Evolutionary conservation across 371 early-diverging fungal genomes (phyloP), one percentile per base, ranked within the genome.

Genomic region (Mucor irregularis): DNA sequence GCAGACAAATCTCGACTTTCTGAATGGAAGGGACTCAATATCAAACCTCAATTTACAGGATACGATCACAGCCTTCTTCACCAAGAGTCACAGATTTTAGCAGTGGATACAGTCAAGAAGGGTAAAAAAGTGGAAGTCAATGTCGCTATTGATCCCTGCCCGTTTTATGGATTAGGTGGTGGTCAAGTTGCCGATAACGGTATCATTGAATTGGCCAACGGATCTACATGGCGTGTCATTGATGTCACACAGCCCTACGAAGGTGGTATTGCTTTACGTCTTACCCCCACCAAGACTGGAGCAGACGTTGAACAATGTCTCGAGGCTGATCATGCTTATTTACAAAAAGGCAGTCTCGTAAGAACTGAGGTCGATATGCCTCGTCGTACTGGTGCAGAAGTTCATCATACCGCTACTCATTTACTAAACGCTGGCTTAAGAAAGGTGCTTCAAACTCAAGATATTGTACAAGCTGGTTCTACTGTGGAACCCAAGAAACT

Each of bases 351-450:
- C 0, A 58, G 69, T 7, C 17, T 54, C 3, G 80, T 85, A 0
- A 58, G 61, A 2, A 78, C 84, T 0, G 44, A 66, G 7, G 77
- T 91, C 1, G 86, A 89, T 51, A 48, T 66, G 16, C 57, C 45
- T 5, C 71, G 78, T 47, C 82, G 92, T 11, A 60, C 68, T n/a
- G 85, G 87, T 0, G 71, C 76, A 0, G 87, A 87, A 5, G 73
- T 86, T 5, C 92, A 91, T 53, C 92, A 91, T 49, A 86, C 90
- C 5, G 92, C 90, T 3, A 91, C 92, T 0, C 92, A 91, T 69
- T 31, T 90, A 39, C 61, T 91, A 24, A 85, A 90, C 50, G 84
- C 86, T 13, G 90, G 88, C 1, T 66, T 91, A 44, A 76, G 85
- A 51, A 70, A 68, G 34, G 73, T 85, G 0, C 58, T 89, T 10